Base-by-base conservation (phyloP, 495 filamentous ascomycete genomes). In the Daldinia caldariorum region DNA sequence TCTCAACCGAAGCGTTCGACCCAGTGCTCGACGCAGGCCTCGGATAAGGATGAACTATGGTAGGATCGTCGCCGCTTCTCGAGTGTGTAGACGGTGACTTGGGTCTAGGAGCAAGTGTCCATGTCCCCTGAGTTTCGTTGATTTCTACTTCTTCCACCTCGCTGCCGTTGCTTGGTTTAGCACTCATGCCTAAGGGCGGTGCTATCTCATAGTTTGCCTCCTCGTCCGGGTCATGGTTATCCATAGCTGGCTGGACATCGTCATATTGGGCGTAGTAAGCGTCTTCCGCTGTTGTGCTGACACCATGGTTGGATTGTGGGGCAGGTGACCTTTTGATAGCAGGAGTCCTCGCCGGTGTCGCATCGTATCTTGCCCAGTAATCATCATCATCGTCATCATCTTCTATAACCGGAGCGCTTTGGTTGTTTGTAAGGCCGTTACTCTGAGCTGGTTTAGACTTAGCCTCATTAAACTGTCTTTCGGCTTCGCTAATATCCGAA, bases 321-420 rank as follows among this genome's bases (percentile, higher is more conserved):
- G 87, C 87, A 1, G 89, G 87, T 10, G 89, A 89, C 35, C 77
- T 81, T 61, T 91, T 89, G 0, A 81, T 78, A 0, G 88, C 88
- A 6, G 94, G 94, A 18, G 93, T 94, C 37, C 88, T 84, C 7
- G 87, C 87, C 1, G 92, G 92, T 10, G 93, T 95, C 8, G 89
- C 87, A 82, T 97, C 95, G 76, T 99, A 99, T 67, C 90, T 89
- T 32, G 89, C 92, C 95, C 95, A 99, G 79, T 98, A 99, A 71
- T 89, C 91, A 67, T 94, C 94, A 64, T 96, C 92, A 16, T 92
- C 90, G 0, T 91, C 90, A 0, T 85, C 84, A 2, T 82, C 76
- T 10, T 83, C 78, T 0, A 74, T 61, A 12, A 61, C 61, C 12
- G 75, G 63, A 53, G 83, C 66, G 20, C 60, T 43, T 26, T 49